Evolutionary conservation across 257 asterid genomes (phyloP), one percentile per base, ranked within the genome.

Genomic region (Gentiana straminea): DNA sequence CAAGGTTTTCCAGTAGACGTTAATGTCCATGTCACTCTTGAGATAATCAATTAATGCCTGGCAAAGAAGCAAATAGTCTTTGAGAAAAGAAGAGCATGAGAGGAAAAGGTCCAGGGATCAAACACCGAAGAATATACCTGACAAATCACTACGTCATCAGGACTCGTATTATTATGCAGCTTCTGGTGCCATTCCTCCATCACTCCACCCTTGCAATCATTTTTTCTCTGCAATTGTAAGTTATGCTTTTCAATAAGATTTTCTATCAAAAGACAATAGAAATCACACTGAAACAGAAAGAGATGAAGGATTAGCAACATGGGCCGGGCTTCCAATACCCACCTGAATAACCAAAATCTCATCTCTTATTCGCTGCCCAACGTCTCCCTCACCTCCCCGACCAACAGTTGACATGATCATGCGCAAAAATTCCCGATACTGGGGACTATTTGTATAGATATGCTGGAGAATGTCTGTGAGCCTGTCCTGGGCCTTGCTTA

Each of bases 171-270:
- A 64, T 92, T 92, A 64, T 92, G 99, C 62, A 92, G 81, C 70
- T 92, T 92, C 73, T 92, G 99, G 75, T 92, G 99, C 99, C 99
- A 92, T 73, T 92, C 82, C 80, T 92, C 99, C 99, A 92, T 88
- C 73, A 92, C 80, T 60, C 89, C 99, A 63, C 99, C 99, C 61
- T 92, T 88, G 78, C 97, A 85, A 32, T 85, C 77, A 68, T 92
- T 92, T 4, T 92, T 85, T 59, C 97, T 83, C 97, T 88, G 84
- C 66, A 72, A 56, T 68, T 59, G 55, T 45, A 66, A 50, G 75
- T 43, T 55, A 60, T 43, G 48, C 44, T 13, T 45, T 5, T 48
- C 60, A 67, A 49, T 52, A 50, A 47, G 55, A 61, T 67, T 52
- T 53, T 34, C 63, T 24, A 37, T 13, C 47, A 34, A 52, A 13